Base-by-base conservation (phyloP, 169 alveolate genomes). In the Cryptosporidium bovis region DNA sequence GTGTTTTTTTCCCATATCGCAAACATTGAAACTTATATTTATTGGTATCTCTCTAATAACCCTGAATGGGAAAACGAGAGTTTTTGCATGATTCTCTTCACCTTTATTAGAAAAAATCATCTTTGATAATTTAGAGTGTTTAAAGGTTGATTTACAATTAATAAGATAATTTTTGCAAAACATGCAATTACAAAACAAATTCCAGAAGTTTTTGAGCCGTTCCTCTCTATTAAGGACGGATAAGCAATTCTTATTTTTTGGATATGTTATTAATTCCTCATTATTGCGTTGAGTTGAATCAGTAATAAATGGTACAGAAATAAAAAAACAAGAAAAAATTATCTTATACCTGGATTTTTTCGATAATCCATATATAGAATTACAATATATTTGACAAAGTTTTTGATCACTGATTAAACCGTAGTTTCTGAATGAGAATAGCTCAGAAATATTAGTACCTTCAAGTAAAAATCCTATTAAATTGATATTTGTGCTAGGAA, bases 11-110 rank as follows among this genome's bases (percentile, higher is more conserved):
- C 29, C 16, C 1, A n/a, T 13, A 8, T 40, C 10, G 10, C 48
- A 40, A 40, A 77, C 51, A 56, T 77, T 44, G 31, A 77, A 77
- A 60, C 77, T 77, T 36, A 77, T 77, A 3, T 56, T 15, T 18
- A 77, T 29, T 6, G 87, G 87, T 44, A 77, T 77, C 7, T 29
- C 46, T 27, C 46, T 56, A 29, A 27, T 8, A 62, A 50, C 36
- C 56, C 48, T 40, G 51, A 15, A 62, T 55, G 87, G 87, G 44
- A 77, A 77, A 34, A 24, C 7, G 40, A 40, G 40, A 0, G 31
- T 56, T 4, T n/a, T 44, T 13, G 3, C 13, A 36, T 60, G 16
- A 40, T 46, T 27, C 36, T 20, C 29, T n/a, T 77, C 40, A 15
- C 24, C 48, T 34, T 34, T 55, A 29, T 34, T 27, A 40, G 33